Base-by-base conservation (phyloP, 1,284 basidiomycete genomes). In the Tilletia indica region DNA sequence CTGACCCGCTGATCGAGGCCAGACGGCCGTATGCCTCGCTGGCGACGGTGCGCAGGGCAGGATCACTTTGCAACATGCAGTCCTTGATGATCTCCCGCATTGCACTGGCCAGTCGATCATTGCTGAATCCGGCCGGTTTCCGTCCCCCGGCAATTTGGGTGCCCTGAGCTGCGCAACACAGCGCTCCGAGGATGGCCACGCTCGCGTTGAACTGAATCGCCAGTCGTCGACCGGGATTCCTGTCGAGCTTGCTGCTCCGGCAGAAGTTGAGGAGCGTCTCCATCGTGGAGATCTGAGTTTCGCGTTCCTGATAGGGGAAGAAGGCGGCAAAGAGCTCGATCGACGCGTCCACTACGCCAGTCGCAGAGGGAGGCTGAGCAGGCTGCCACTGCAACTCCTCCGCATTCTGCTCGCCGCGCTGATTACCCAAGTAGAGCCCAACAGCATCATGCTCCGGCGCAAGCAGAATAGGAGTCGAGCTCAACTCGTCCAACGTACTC, bases 11-110 rank as follows among this genome's bases (percentile, higher is more conserved):
- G 14, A 97, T 86, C 72, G 90, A 91, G 1, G 93, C 91, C 2
- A 99, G 86, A 34, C 93, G 89, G 19, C 97, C 97, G 76, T 98
- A 90, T 0, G 92, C 90, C 84, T 97, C 94, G 75, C 93, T 94
- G n/a, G 92, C 90, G 0, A 91, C 90, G 25, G 88, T 88, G 0
- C 96, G 89, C 31, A 98, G 86, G 19, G 91, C 87, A 1, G 89
- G 85, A 81, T 97, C 94, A 0, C 91, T 88, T 78, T 96, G 92
- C 2, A 94, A 86, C 21, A 99, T 87, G 0, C 91, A 89, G 71
- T 93, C 92, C 90, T 93, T 93, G 51, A 97, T 85, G 70, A 97
- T 89, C 0, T 90, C 87, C 25, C 91, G 90, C 49, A 97, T 85
- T 68, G 89, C 83, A 2, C 88, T 86, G 14, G 91, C 90, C 25